phyloP scores from a whole-genome alignment of 2,329 filamentous ascomycete genomes.

The Fusarium mangiferae region DNA sequence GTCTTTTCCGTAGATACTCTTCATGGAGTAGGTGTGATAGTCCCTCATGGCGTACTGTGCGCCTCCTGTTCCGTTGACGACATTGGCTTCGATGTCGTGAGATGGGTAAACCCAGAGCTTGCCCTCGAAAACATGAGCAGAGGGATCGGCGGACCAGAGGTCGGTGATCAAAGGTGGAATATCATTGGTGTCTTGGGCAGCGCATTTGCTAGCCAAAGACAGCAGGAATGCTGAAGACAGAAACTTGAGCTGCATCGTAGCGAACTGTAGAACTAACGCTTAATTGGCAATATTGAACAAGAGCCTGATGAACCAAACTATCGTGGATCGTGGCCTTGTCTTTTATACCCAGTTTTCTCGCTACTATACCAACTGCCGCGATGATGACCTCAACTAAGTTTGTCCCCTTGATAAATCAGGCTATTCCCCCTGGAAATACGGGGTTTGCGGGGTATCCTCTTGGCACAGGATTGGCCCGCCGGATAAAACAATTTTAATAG shows the following conservation, averaged over 20 bases:
- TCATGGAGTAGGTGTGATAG: slow-evolving; percentile 15
- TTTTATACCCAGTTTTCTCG: neutral
- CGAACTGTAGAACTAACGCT: neutral
- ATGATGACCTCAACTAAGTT: neutral
- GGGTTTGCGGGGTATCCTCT: neutral
- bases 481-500: neutral
- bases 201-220: neutral
- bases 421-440: neutral
- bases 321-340: neutral
- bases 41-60: slow-evolving; percentile 12
- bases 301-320: neutral
- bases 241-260: neutral
- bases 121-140: slow-evolving; percentile 18
- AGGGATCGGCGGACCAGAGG: slow-evolving; percentile 18
- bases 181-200: neutral
- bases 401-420: neutral
- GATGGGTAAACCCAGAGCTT: slow-evolving; percentile 9
- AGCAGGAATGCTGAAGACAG: neutral
- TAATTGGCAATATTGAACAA: neutral
- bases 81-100: slow-evolving; percentile 5
- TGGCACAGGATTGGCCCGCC: neutral
- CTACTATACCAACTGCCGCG: neutral
- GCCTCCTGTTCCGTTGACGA: neutral
- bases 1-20: slow-evolving; percentile 17
- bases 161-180: slow-evolving; percentile 4